Base-by-base conservation (phyloP, 1,284 basidiomycete genomes). In the Cryptococcus sp. region DNA sequence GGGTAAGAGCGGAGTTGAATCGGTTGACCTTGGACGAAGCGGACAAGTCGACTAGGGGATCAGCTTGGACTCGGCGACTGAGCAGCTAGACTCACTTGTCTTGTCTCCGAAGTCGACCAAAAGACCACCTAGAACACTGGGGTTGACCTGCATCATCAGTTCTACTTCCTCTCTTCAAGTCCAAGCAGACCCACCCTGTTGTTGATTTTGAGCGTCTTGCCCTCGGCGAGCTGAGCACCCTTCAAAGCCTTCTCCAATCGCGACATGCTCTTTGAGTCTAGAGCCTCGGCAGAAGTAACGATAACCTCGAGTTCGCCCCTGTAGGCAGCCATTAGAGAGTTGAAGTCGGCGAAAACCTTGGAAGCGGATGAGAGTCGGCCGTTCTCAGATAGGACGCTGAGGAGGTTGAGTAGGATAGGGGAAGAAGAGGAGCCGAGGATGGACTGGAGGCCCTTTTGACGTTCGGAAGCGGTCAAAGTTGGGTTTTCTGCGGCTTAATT, bases 31-130 rank as follows among this genome's bases (percentile, higher is more conserved):
- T 87, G 56, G 87, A 89, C 49, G 86, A 85, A 50, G 96, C 93
- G 65, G 88, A 91, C 60, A 98, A 82, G 78, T 98, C 96, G 59
- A 73, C 62, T 64, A 44, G 19, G 36, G 28, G 18, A 40, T 53
- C 46, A 57, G 51, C 31, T n/a, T 34, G 39, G 25, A 9, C n/a
- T 41, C 5, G 9, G 40, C 28, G 37, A 28, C 7, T 22, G 25
- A 2, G 14, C 2, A 11, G 19, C 4, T n/a, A 16, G 21, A 64
- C 60, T 58, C 52, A 66, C 97, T 88, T 52, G 90, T 92, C 81
- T 93, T 93, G 81, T 98, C 94, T 62, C 91, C 96, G 74, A 99
- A 93, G 79, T 98, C 94, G 51, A 99, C 87, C 53, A 96, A 81
- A 56, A 98, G 78, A 52, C 94, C 94, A 55, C 91, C 92, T 54